A percentile compares a stretch with the other conserved stretches of the same genome.
Evolutionary conservation across 495 filamentous ascomycete species (phyloP).

Genomic region (Pyronema omphalodes): DNA sequence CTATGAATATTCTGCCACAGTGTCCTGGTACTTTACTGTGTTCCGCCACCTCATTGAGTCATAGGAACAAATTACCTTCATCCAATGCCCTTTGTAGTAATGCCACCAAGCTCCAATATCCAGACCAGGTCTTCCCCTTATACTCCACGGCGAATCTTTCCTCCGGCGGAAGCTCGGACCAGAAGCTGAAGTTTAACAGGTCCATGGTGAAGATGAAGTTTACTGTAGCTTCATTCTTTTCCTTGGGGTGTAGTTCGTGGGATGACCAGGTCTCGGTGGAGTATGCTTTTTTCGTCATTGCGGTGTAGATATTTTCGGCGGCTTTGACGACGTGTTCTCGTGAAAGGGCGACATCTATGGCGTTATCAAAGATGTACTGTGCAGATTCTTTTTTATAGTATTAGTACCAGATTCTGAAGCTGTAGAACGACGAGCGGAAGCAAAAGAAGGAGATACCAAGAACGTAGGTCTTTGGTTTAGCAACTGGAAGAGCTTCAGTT

Average conservation of each 20-base stretch:
- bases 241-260: conserved; percentile 78
- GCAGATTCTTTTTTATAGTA: conserved; percentile 34
- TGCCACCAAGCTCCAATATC: conserved; percentile 90
- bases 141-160: conserved; percentile 67
- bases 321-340: conserved; percentile 61
- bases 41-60: too few species aligned
- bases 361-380: conserved; percentile 76
- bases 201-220: conserved; percentile 96
- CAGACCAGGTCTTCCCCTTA: conserved; percentile 63
- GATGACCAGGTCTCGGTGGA: conserved; percentile 68
- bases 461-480: conserved; percentile 54
- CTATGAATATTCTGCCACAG: neutral
- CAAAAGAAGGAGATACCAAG: conserved; percentile 25
- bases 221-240: conserved; percentile 55
- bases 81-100: conserved; percentile 71
- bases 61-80: conserved; percentile 40
- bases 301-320: conserved; percentile 51
- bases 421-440: neutral
- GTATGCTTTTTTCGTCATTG: conserved; percentile 72
- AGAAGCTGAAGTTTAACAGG: conserved; percentile 89
- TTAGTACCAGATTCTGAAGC: neutral
- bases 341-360: conserved; percentile 78
- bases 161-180: conserved; percentile 48
- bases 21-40: neutral
- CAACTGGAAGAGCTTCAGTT: conserved; percentile 31